These are phyloP conservation scores for Cyberlindnera misumaiensis DNA, from an alignment of 805 yeast genomes.

Conservation along the genomic window DNA sequence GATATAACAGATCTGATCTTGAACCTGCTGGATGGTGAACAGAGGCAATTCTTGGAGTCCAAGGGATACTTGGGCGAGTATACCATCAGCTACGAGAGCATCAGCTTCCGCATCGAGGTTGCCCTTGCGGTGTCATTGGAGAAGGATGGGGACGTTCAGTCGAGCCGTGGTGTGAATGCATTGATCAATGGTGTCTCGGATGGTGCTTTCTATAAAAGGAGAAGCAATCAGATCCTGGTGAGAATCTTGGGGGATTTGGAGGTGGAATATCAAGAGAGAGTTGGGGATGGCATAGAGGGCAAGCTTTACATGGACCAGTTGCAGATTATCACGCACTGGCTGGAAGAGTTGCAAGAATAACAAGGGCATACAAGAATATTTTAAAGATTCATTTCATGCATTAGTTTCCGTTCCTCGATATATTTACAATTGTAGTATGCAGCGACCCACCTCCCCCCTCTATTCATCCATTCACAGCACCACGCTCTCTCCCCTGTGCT, in stretches of 20 bases:
- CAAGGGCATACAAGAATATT: background rate
- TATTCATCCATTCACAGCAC: no score
- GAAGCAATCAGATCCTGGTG: constrained; percentile 25
- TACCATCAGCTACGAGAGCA: constrained; percentile 44
- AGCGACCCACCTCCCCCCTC: no score
- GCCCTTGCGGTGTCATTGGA: constrained; percentile 59
- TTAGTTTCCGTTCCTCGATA: no score
- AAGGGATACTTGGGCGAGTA: constrained; percentile 68
- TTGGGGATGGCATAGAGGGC: constrained; percentile 5
- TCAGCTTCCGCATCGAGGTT: constrained; percentile 70
- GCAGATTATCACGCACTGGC: constrained; percentile 8
- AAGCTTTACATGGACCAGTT: constrained; percentile 12
- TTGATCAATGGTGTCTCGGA: constrained; percentile 37
- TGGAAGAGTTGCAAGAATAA: constrained; percentile 7
- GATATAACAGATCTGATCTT: constrained; percentile 49
- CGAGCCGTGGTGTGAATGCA: constrained; percentile 17
- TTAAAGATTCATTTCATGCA: background rate
- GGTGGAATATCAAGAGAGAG: constrained; percentile 20
- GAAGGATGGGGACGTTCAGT: constrained; percentile 10
- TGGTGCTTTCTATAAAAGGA: constrained; percentile 33
- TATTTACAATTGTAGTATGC: no score
- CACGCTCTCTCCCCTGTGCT: constrained; percentile 2
- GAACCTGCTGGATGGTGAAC: constrained; percentile 30
- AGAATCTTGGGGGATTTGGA: constrained; percentile 28
- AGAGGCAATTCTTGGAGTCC: constrained; percentile 39